Evolutionary conservation across 1,139 yeast species (phyloP).

Genomic region (Diutina ranongensis): DNA sequence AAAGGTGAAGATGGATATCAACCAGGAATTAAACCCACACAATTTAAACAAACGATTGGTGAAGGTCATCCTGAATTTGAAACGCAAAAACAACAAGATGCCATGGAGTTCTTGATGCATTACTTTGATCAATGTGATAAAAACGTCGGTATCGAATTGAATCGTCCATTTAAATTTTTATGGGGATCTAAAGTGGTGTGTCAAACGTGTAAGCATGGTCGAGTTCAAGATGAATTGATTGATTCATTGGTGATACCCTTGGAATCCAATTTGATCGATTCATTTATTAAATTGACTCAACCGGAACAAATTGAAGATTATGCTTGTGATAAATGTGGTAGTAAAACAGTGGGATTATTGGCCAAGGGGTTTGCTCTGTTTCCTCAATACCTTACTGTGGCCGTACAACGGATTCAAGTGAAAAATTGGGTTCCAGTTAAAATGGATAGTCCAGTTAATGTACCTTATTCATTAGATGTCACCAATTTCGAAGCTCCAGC

Average conservation of each 20-base stretch:
- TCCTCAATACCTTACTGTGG: constrained; percentile 63
- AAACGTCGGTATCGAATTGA: constrained; percentile 32
- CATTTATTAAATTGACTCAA: constrained; percentile 33
- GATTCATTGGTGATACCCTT: constrained; percentile 63
- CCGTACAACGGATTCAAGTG: constrained; percentile 69
- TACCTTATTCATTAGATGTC: constrained; percentile 37
- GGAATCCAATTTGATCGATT: constrained; percentile 28
- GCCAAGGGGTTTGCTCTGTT: constrained; percentile 42
- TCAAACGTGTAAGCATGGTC: constrained; percentile 47
- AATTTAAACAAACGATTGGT: constrained; percentile 69
- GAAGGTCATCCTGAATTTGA: constrained; percentile 71
- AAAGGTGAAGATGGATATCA: constrained; percentile 48
- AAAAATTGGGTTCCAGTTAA: constrained; percentile 89
- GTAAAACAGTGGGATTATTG: constrained; percentile 34
- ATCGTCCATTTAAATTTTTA: constrained; percentile 50
- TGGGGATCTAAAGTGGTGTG: constrained; percentile 60
- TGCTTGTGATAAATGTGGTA: constrained; percentile 50
- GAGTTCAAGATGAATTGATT: constrained; percentile 43
- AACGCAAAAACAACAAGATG: constrained; percentile 88
- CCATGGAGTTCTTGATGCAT: constrained; percentile 75
- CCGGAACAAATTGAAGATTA: constrained; percentile 54
- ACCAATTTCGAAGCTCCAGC: constrained; percentile 19
- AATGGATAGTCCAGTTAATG: constrained; percentile 56
- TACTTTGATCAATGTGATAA: constrained; percentile 53
- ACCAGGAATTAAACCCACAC: constrained; percentile 63